These are phyloP conservation scores for Priceomyces castillae DNA, from an alignment of 805 yeast species.

Conservation along the genomic window DNA sequence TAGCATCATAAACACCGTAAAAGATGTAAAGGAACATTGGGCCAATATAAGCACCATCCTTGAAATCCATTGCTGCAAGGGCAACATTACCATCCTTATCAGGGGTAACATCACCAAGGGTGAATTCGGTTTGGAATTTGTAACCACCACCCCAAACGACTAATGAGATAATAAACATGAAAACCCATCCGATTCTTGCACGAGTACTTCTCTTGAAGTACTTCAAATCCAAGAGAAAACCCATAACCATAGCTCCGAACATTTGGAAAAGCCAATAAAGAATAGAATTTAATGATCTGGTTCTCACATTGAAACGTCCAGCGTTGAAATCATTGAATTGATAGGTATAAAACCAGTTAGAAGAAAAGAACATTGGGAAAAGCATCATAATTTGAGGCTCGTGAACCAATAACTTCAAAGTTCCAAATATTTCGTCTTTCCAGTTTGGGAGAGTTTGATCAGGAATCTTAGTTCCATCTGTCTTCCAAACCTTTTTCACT, in stretches of 20 bases:
- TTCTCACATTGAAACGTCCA: constrained; percentile 54
- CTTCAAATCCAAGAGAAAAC: constrained; percentile 46
- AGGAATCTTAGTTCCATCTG: constrained; percentile 50
- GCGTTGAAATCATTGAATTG: constrained; percentile 59
- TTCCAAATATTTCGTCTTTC: constrained; percentile 43
- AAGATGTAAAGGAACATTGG: constrained; percentile 62
- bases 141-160: constrained; percentile 62
- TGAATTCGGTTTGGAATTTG: constrained; percentile 42
- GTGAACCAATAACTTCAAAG: constrained; percentile 33
- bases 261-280: constrained; percentile 62
- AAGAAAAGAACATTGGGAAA: constrained; percentile 62
- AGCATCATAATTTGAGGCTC: constrained; percentile 47
- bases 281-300: constrained; percentile 59
- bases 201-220: constrained; percentile 41
- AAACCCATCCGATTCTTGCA: constrained; percentile 44
- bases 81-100: constrained; percentile 2
- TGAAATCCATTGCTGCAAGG: constrained; percentile 42
- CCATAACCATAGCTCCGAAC: constrained; percentile 52
- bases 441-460: constrained; percentile 44
- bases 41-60: constrained; percentile 48
- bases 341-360: constrained; percentile 67
- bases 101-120: constrained; percentile 33
- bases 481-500: constrained; percentile 44
- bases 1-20: constrained; percentile 59
- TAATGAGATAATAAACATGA: constrained; percentile 39